Conservation (phyloP, 2,329 filamentous ascomycete species). For the Eurotiales sp. region DNA sequence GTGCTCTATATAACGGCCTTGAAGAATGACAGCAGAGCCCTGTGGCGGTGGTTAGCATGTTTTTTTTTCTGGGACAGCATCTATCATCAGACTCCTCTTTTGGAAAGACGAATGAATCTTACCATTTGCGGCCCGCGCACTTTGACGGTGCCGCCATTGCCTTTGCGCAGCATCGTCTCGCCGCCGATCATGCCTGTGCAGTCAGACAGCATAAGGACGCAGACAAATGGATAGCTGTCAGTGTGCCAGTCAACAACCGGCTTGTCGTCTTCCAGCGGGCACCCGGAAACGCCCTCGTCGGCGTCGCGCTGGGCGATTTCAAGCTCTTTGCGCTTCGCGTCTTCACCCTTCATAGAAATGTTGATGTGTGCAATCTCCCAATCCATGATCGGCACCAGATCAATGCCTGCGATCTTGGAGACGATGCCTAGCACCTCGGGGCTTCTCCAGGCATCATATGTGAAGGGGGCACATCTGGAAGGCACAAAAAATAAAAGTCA, state of each 20-base stretch:
- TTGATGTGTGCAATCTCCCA: conserved; percentile 57
- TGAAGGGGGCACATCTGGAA: conserved; percentile 62
- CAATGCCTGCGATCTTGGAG: conserved; percentile 53
- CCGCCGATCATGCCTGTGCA: conserved; percentile 61
- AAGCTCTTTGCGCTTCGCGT: conserved; percentile 44
- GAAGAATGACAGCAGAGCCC: conserved; percentile 62
- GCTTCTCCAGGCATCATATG: conserved; percentile 59
- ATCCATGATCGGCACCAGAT: conserved; percentile 53
- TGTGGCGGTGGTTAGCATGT: conserved; percentile 27
- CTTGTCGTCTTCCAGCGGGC: conserved; percentile 46
- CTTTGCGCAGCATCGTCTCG: conserved; percentile 59
- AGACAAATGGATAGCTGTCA: conserved; percentile 66
- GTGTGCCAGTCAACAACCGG: conserved; percentile 62
- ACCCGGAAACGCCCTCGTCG: conserved; percentile 42
- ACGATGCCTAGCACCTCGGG: conserved; percentile 48
- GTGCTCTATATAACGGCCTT: conserved; percentile 65
- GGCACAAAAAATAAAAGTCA: not conserved
- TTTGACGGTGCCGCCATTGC: conserved; percentile 53
- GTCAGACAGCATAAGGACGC: conserved; percentile 64
- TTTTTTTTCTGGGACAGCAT: not conserved
- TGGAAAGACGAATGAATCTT: conserved; percentile 21
- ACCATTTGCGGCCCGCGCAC: conserved; percentile 60
- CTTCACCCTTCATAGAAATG: conserved; percentile 50
- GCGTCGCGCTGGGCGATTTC: conserved; percentile 33
- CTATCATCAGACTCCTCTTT: not conserved